These are phyloP conservation scores for Kalanchoe fedtschenkoi DNA, from an alignment of 164 flowering plant genomes.

Conservation along the genomic window DNA sequence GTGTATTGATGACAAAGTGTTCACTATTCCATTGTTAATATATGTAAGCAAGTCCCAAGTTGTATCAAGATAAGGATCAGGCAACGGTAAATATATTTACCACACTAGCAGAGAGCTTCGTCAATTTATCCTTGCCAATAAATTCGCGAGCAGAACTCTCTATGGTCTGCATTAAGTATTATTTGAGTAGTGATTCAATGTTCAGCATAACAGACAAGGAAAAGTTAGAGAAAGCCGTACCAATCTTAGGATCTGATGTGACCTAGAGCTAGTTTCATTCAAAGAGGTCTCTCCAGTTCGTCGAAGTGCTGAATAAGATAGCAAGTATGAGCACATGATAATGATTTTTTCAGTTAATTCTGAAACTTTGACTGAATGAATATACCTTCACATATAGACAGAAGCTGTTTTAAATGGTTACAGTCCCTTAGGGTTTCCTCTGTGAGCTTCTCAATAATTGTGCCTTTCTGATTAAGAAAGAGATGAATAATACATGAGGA, in stretches of 20 bases:
- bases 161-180: conserved; percentile 44
- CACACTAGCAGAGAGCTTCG: conserved; percentile 85
- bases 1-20: background rate
- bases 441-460: conserved; percentile 76
- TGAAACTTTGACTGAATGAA: background rate
- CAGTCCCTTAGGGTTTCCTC: conserved; percentile 72
- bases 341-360: background rate
- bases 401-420: conserved; percentile 66
- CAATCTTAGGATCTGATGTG: conserved; percentile 93
- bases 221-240: conserved; percentile 21
- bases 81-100: conserved; percentile 24
- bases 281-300: conserved; percentile 79
- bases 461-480: conserved; percentile 52
- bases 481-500: background rate
- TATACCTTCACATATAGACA: conserved; percentile 83
- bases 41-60: background rate
- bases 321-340: background rate
- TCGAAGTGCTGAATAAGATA: conserved; percentile 63
- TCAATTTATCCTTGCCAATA: conserved; percentile 56
- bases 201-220: background rate
- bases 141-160: conserved; percentile 84
- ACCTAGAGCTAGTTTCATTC: conserved; percentile 93
- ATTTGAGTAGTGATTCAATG: background rate
- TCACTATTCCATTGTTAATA: background rate
- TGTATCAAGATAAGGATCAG: background rate